Evolutionary conservation across 192 early-diverging fungal genomes (phyloP), one percentile per base, ranked within the genome.

Genomic region (Backusella parvicylindrica): DNA sequence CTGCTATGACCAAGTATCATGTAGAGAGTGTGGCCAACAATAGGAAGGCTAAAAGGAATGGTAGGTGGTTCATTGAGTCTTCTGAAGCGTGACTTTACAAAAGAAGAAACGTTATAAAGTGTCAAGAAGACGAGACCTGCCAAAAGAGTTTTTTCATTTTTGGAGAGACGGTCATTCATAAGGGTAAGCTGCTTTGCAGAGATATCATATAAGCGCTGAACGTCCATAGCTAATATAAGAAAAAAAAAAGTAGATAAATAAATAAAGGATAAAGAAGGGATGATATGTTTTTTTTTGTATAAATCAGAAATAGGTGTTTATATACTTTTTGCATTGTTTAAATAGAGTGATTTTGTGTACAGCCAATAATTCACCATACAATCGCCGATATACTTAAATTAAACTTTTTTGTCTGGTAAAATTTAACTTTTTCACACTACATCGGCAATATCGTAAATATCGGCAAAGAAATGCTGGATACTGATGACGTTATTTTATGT

Each of bases 1-100:
- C 38, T 43, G 4, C 71, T 68, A 31, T 50, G 33, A 21, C 47
- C 36, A 18, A 36, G 7, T 9, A 30, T 21, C 41, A 79, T 28
- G 21, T 79, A 74, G 6, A 79, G 36, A 11, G 73, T 66, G 33
- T 79, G 78, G 7, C 78, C 78, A 38, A 79, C 18, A 12, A 79
- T 16, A 8, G 78, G 78, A 8, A 79, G 40, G 3, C 73, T 40
- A 26, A 49, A 79, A 71, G 78, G 37, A 9, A 75, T 64, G 3
- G 30, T 60, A 2, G 73, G 78, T 31, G 78, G 78, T 12, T 38
- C 8, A 16, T 74, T 49, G 7, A 71, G 32, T 28, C 36, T 56
- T 21, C 16, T 26, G 32, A 41, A 47, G 8, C 60, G 30, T 7
- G 50, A 32, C 16, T 73, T 73, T 8, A 73, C 37, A 33, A 18